Conservation (phyloP, 257 asterid genomes). For the Solanum chmielewskii region DNA sequence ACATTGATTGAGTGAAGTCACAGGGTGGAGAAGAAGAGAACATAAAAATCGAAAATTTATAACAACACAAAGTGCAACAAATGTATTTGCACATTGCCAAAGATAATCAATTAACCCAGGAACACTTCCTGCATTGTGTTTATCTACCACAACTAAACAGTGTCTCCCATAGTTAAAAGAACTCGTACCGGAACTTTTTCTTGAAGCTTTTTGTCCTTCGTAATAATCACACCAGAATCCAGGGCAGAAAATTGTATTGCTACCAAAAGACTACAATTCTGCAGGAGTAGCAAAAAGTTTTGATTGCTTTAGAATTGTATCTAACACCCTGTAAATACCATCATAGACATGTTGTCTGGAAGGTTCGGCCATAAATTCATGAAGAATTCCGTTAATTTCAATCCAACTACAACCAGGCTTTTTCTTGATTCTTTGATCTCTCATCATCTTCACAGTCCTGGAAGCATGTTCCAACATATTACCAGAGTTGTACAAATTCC, state of each 20-base stretch:
- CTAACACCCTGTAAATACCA: constrained; percentile 14
- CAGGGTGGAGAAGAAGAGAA: background rate
- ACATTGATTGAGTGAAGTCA: background rate
- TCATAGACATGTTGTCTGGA: constrained; percentile 6
- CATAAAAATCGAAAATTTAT: background rate
- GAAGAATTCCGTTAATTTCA: constrained; percentile 63
- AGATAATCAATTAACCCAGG: background rate
- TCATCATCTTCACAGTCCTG: constrained; percentile 50
- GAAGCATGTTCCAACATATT: constrained; percentile 49
- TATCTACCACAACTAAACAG: background rate
- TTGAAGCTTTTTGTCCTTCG: background rate
- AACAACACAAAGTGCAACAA: background rate
- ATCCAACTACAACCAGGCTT: constrained; percentile 91
- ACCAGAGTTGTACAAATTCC: constrained; percentile 40
- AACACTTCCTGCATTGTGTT: background rate
- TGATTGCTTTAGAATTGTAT: constrained; percentile 26
- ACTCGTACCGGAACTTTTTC: background rate
- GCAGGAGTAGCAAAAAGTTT: background rate
- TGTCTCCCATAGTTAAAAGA: background rate
- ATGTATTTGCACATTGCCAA: background rate
- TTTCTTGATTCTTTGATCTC: constrained; percentile 56
- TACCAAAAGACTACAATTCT: background rate
- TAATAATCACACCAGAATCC: background rate
- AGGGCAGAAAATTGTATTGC: background rate
- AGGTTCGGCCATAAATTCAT: constrained; percentile 66